Evolutionary conservation across 768 basidiomycete species (phyloP), one percentile per base, ranked within the genome.

Genomic region (Panellus pusillus): DNA sequence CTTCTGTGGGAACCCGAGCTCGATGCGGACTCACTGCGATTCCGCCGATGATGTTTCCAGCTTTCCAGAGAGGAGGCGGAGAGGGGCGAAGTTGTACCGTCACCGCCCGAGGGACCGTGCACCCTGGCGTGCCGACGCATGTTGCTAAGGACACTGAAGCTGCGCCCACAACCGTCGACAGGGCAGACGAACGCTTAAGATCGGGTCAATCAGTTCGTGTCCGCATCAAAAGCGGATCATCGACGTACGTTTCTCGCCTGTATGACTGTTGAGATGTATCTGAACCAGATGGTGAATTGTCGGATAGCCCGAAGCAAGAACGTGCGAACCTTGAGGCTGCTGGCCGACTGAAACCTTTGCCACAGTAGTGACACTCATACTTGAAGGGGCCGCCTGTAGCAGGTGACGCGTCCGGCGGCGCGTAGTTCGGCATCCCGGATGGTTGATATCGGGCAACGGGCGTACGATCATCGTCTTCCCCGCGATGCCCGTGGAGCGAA

Each of bases 231-330:
- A 20, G 44, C 20, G 40, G 39, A 41, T 52, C 49, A 44, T 42
- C 31, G 20, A 75, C 86, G 76, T 66, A 91, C 89, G 89, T 74
- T 87, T 91, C 68, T 89, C 87, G 58, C 89, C 89, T 0, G 89
- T 91, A 68, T 92, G 89, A 61, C 87, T 90, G 58, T 92, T 89
- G 58, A 88, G 69, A 69, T 92, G 90, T 60, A 90, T 91, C 90
- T 91, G 55, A 36, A 60, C 39, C 57, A 43, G 50, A 49, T 38
- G 45, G 27, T 50, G 11, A 55, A 52, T 64, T 53, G 60, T 17
- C 49, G 32, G 13, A 43, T 36, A 27, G 48, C 17, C 36, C 17
- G 47, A 36, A 32, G 44, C 15, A 46, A 43, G 54, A 45, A 67
- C 60, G 49, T n/a, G 32, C 32, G 3, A 57, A 87, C 89, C 81